phyloP scores from a whole-genome alignment of 352 stramenopile genomes.

The Phytophthora kernoviae region DNA sequence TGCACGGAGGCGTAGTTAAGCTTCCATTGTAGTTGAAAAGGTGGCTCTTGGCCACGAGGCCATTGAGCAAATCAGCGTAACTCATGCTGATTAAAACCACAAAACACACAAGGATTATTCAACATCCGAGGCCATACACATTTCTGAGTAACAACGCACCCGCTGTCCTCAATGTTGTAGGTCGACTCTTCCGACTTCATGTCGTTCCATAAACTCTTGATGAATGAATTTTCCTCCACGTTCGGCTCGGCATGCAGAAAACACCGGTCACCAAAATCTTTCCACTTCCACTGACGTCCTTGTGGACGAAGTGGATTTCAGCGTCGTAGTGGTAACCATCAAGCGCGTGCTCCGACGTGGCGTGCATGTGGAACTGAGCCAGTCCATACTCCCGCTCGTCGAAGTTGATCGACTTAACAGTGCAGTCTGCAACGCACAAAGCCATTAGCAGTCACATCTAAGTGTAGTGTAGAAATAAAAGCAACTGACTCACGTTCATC shows the following conservation, averaged over 20 bases:
- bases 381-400: slow-evolving; percentile 49
- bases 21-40: slow-evolving; percentile 72
- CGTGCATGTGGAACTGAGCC: slow-evolving; percentile 62
- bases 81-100: slow-evolving; percentile 30
- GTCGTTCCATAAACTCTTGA: slow-evolving; percentile 50
- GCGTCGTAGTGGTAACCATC: slow-evolving; percentile 49
- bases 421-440: slow-evolving; percentile 41
- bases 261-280: slow-evolving; percentile 45
- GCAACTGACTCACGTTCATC: slow-evolving; percentile 33
- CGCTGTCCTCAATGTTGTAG: slow-evolving; percentile 43
- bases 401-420: slow-evolving; percentile 51
- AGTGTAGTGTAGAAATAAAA: no score
- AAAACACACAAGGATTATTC: background rate
- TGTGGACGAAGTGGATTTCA: slow-evolving; percentile 62
- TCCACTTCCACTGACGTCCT: slow-evolving; percentile 27
- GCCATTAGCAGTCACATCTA: background rate
- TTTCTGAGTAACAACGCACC: slow-evolving; percentile 5
- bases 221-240: slow-evolving; percentile 43
- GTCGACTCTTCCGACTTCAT: slow-evolving; percentile 40
- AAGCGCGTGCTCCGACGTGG: slow-evolving; percentile 52
- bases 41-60: slow-evolving; percentile 54
- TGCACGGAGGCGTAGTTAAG: slow-evolving; percentile 62
- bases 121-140: background rate
- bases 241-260: slow-evolving; percentile 43
- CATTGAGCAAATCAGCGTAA: slow-evolving; percentile 63